These are phyloP conservation scores for Alternaria sp. DNA, from an alignment of 2,329 filamentous ascomycete species.

Conservation along the genomic window DNA sequence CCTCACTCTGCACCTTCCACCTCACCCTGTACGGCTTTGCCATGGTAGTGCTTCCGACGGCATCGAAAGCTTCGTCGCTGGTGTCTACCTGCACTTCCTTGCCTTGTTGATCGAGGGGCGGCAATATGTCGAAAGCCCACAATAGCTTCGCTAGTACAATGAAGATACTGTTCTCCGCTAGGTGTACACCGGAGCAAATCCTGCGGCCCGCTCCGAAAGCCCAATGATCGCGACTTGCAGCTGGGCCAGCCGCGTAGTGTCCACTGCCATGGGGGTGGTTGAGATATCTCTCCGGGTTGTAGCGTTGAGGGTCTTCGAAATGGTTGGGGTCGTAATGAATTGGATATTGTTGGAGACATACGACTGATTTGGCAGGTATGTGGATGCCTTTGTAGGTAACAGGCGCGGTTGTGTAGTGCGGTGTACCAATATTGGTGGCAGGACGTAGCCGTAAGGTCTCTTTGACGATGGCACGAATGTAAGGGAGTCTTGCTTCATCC, in stretches of 20 bases:
- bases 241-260: conserved; percentile 46
- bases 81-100: conserved; percentile 49
- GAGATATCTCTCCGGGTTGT: conserved; percentile 58
- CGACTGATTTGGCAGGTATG: conserved; percentile 55
- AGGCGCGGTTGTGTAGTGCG: conserved; percentile 49
- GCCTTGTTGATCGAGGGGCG: conserved; percentile 49
- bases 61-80: conserved; percentile 47
- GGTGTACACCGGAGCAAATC: conserved; percentile 54
- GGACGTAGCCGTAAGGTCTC: conserved; percentile 57
- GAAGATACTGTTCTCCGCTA: conserved; percentile 57
- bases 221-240: conserved; percentile 48
- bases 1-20: conserved; percentile 36
- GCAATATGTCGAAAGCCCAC: conserved; percentile 58
- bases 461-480: conserved; percentile 49
- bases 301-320: conserved; percentile 51
- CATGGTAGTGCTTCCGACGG: conserved; percentile 41
- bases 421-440: conserved; percentile 47
- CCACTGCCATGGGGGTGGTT: conserved; percentile 37
- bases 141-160: conserved; percentile 57
- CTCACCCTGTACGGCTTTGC: conserved; percentile 45
- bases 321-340: conserved; percentile 50
- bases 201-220: conserved; percentile 56
- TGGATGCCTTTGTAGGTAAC: conserved; percentile 53
- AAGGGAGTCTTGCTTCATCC: conserved; percentile 56
- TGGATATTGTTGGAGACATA: conserved; percentile 42